Conservation (phyloP, 2,329 filamentous ascomycete genomes). For the Atkinsonella texensis region DNA sequence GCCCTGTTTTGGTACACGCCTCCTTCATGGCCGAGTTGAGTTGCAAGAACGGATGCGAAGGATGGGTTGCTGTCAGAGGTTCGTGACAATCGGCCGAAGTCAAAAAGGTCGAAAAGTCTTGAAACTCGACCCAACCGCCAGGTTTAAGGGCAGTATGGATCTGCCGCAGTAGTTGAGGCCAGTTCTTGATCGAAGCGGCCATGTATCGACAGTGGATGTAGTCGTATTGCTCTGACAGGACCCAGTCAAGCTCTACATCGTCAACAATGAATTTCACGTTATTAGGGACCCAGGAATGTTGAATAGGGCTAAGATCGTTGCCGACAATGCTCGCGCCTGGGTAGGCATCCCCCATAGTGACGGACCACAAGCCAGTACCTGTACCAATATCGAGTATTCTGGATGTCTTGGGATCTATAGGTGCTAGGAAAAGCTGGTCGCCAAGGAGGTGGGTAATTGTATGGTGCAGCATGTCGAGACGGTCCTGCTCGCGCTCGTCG, state of each 20-base stretch:
- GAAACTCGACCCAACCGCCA: conserved; percentile 35
- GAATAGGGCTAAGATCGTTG: conserved; percentile 30
- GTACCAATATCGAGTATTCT: conserved; percentile 33
- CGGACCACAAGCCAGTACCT: conserved; percentile 36
- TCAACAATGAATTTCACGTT: conserved; percentile 49
- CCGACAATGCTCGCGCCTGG: conserved; percentile 25
- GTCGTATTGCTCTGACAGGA: conserved; percentile 15
- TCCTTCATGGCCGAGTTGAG: conserved; percentile 14
- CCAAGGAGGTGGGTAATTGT: conserved; percentile 20
- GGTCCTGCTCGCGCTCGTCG: conserved; percentile 26
- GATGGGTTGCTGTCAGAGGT: conserved; percentile 15
- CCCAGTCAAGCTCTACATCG: conserved; percentile 46
- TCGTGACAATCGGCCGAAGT: conserved; percentile 24
- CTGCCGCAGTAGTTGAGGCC: conserved; percentile 14
- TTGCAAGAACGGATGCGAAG: conserved; percentile 22
- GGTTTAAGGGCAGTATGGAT: conserved; percentile 27
- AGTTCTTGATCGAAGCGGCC: conserved; percentile 21
- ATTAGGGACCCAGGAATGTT: conserved; percentile 37
- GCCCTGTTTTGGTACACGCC: conserved; percentile 17
- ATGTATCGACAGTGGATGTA: conserved; percentile 25
- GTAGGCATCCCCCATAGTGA: conserved; percentile 27
- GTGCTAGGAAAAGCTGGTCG: conserved; percentile 24
- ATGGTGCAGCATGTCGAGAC: conserved; percentile 27
- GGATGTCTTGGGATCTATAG: conserved; percentile 24
- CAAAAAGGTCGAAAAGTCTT: conserved; percentile 26